Conservation (phyloP, 108 stramenopile species). For the Fragilaria radians region DNA sequence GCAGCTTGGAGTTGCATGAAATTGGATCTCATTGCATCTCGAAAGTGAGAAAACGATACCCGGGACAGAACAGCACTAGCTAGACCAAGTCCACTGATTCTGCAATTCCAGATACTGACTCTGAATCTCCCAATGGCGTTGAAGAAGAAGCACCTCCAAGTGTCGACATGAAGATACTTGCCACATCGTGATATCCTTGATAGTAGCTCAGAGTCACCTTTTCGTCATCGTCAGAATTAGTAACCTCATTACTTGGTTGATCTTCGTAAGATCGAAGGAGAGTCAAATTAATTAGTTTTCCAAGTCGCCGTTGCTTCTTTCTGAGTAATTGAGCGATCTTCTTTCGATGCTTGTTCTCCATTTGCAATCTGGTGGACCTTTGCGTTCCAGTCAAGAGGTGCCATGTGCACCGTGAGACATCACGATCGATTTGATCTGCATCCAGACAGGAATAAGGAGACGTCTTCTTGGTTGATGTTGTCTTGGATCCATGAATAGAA, state of each 20-base stretch:
- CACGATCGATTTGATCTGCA: constrained; percentile 63
- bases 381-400: constrained; percentile 70
- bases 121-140: background rate
- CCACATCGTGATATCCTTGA: constrained; percentile 87
- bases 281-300: constrained; percentile 67
- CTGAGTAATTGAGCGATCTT: constrained; percentile 36
- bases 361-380: constrained; percentile 47
- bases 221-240: constrained; percentile 3
- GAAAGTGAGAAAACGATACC: constrained; percentile 56
- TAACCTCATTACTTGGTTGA: background rate
- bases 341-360: constrained; percentile 42
- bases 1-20: constrained; percentile 61
- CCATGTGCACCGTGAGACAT: constrained; percentile 77
- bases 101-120: background rate
- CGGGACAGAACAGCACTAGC: constrained; percentile 55
- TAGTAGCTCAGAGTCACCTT: constrained; percentile 72
- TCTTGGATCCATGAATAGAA: background rate
- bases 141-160: constrained; percentile 34
- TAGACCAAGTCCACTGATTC: constrained; percentile 51
- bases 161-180: constrained; percentile 60
- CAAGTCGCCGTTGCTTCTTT: constrained; percentile 65
- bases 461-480: background rate
- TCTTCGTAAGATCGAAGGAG: constrained; percentile 47
- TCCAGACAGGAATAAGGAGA: constrained; percentile 52
- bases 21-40: constrained; percentile 46